A percentile compares a stretch with the other conserved stretches of the same genome.
Conservation (phyloP, 305 asterid species). For the Plantago coronopus region DNA sequence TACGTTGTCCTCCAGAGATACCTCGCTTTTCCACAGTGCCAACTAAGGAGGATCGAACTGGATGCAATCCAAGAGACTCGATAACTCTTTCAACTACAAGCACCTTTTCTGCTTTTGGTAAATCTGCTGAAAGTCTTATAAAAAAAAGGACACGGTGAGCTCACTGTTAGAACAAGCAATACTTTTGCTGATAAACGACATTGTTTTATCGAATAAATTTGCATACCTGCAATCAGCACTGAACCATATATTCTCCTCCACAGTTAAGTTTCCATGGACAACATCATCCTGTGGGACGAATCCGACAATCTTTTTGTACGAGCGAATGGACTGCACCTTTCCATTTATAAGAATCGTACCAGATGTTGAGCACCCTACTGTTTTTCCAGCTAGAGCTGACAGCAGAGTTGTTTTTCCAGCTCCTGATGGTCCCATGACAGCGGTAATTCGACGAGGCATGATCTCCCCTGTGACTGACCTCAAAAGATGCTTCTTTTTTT, state of each 20-base stretch:
- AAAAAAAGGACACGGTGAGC: conserved; percentile 6
- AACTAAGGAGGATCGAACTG: conserved; percentile 67
- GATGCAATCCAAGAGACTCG: conserved; percentile 77
- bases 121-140: conserved; percentile 63
- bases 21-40: conserved; percentile 94
- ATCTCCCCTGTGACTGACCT: conserved; percentile 69
- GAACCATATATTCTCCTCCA: conserved; percentile 93
- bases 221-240: conserved; percentile 88
- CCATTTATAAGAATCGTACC: conserved; percentile 70
- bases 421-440: conserved; percentile 97
- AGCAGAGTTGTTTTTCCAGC: conserved; percentile 92
- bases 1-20: conserved; percentile 91
- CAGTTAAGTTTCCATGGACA: conserved; percentile 88
- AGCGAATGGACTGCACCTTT: conserved; percentile 48
- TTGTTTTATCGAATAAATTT: background rate
- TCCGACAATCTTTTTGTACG: conserved; percentile 79
- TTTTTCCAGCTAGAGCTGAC: conserved; percentile 88
- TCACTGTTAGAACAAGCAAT: background rate
- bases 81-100: conserved; percentile 84
- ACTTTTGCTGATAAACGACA: background rate
- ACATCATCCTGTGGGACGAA: conserved; percentile 94
- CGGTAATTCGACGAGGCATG: conserved; percentile 74
- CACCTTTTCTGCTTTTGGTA: conserved; percentile 72
- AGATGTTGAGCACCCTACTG: conserved; percentile 61
- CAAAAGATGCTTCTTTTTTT: conserved; percentile 60